A percentile compares a stretch with the other conserved stretches of the same genome.
These are phyloP conservation scores for Fusarium pilosicola DNA, from an alignment of 2,329 filamentous ascomycete genomes.

Conservation along the genomic window DNA sequence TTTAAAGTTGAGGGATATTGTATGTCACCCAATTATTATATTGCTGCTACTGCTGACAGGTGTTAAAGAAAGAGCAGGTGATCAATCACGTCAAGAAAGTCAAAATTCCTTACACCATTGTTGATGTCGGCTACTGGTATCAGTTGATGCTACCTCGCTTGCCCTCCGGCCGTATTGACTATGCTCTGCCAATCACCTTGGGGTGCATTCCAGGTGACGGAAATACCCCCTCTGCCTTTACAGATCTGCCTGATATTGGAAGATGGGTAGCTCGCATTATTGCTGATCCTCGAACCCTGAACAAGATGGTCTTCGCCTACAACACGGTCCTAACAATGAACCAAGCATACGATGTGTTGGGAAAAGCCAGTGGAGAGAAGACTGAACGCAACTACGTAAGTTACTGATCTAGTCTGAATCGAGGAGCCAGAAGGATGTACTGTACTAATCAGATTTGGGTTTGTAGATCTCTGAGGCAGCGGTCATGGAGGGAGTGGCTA, in stretches of 20 bases:
- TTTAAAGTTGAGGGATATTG: neutral
- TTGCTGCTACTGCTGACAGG: neutral
- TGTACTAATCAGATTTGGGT: neutral
- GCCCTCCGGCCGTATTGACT: constrained; percentile 38
- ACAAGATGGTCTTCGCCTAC: constrained; percentile 61
- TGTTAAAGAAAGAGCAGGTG: neutral
- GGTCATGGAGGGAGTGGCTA: neutral
- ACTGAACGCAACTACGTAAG: constrained; percentile 31
- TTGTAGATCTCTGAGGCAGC: neutral
- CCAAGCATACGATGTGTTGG: constrained; percentile 57
- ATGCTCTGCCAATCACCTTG: constrained; percentile 44
- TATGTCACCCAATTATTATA: neutral
- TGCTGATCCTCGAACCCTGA: constrained; percentile 61
- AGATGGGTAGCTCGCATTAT: constrained; percentile 61
- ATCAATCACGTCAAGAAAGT: neutral
- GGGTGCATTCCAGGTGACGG: constrained; percentile 55
- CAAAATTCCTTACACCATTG: constrained; percentile 43
- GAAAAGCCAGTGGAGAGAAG: constrained; percentile 60
- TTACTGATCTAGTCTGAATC: neutral
- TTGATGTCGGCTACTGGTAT: constrained; percentile 70
- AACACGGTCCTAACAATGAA: constrained; percentile 57
- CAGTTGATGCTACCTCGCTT: constrained; percentile 52
- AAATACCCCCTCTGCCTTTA: constrained; percentile 54
- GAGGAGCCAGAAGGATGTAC: neutral
- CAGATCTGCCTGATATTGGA: constrained; percentile 62